These are phyloP conservation scores for Rubus parviflorus DNA, from an alignment of 306 rosid genomes.

Conservation along the genomic window DNA sequence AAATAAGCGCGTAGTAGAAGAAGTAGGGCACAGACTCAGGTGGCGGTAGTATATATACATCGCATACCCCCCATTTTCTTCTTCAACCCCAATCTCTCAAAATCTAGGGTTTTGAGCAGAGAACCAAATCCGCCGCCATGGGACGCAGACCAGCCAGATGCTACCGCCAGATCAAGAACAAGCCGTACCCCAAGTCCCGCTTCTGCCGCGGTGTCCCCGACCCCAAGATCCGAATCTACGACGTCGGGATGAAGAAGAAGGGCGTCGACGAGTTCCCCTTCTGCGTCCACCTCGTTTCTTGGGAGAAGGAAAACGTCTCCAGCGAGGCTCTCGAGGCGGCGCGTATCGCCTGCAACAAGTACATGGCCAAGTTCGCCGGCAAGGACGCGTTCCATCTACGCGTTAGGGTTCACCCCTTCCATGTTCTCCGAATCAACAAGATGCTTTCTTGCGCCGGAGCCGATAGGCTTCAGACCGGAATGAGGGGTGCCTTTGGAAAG, in stretches of 20 bases:
- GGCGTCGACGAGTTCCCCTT: constrained; percentile 93
- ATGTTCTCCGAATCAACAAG: constrained; percentile 77
- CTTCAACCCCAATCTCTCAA: background rate
- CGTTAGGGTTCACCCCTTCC: constrained; percentile 82
- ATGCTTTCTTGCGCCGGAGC: constrained; percentile 97
- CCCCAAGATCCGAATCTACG: constrained; percentile 73
- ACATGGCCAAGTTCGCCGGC: constrained; percentile 74
- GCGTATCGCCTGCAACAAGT: constrained; percentile 76
- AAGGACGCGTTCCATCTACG: constrained; percentile 79
- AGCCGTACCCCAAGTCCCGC: constrained; percentile 67
- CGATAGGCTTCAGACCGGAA: constrained; percentile 86
- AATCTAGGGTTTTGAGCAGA: background rate
- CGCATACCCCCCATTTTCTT: background rate
- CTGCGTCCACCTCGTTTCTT: constrained; percentile 83
- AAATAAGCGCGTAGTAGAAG: too few relatives aligned
- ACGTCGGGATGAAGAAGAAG: constrained; percentile 91
- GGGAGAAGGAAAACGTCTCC: constrained; percentile 91
- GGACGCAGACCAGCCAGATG: constrained; percentile 61
- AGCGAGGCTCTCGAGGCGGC: constrained; percentile 81
- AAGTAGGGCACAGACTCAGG: background rate
- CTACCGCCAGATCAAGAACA: constrained; percentile 72
- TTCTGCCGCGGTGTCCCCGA: constrained; percentile 74
- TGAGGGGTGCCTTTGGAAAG: constrained; percentile 89
- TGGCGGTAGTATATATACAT: background rate
- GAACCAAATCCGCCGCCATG: constrained; percentile 7